Evolutionary conservation across 1,284 basidiomycete genomes (phyloP), one percentile per base, ranked within the genome.

Genomic region (Tetrapyrgos nigripes): DNA sequence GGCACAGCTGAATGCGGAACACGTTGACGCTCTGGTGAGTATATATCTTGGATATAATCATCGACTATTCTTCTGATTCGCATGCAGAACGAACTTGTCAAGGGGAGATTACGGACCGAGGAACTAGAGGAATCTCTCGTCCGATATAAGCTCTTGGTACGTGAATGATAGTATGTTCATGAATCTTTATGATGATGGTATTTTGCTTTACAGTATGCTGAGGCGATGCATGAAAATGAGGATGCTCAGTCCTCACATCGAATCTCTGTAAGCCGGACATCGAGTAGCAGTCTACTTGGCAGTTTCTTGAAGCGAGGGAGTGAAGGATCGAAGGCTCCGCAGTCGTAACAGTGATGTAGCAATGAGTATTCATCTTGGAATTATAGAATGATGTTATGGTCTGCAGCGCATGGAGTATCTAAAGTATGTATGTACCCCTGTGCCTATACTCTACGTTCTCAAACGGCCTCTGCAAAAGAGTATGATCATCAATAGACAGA

Each of bases 41-140:
- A 21, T 44, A 26, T 13, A 24, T 43, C 31, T 19, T 43, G 43
- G 5, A 23, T 21, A 35, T 43, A 23, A 31, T 21, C 57, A 11
- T 29, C 37, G 13, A 45, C 40, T 48, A n/a, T 33, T 24, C 43
- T 61, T 35, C 45, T 55, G 9, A 56, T 45, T 13, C 11, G 3
- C 6, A 14, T 10, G 72, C 75, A 97, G 83, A 95, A 96, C 67
- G 91, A 97, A 70, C 84, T 97, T 3, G 96, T 98, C 4, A 92
- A 89, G 78, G 82, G 88, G 59, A 86, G 95, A 56, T 78, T 97
- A 33, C 87, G 89, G 59, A 92, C 92, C 67, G 96, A 98, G 71
- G 94, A 97, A 69, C 81, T 94, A 60, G 96, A 97, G 73, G 84
- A 86, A 56, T 93, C 97, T 72, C 84, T 97, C 10, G 94, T 97